Conservation (phyloP, 139 green algal genomes). For the Tetraselmis chui region DNA sequence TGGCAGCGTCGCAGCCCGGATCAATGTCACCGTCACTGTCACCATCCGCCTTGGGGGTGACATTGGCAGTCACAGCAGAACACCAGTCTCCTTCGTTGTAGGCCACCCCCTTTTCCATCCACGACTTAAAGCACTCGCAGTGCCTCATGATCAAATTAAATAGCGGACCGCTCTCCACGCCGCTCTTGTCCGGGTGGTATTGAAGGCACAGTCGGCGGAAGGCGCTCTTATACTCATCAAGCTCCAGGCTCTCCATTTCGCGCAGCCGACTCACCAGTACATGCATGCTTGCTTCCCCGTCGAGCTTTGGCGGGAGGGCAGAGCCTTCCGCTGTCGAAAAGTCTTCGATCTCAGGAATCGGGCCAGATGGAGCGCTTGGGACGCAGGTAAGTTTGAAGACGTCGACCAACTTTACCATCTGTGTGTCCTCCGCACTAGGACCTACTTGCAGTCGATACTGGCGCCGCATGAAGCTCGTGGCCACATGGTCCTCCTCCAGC, state of each 20-base stretch:
- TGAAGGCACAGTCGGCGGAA: background rate
- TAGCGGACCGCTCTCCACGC: background rate
- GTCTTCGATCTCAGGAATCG: background rate
- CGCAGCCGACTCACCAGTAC: background rate
- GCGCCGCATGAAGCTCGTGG: background rate
- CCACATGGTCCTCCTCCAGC: background rate
- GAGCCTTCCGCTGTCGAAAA: background rate
- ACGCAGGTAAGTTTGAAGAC: background rate
- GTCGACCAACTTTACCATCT: background rate
- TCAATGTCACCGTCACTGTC: background rate
- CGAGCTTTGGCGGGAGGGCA: background rate
- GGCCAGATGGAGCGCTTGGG: background rate
- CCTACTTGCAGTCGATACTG: background rate
- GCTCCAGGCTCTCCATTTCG: background rate
- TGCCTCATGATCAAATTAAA: background rate
- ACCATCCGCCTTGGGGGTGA: background rate
- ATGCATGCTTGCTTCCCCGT: background rate
- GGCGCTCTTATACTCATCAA: background rate
- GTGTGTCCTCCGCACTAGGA: background rate
- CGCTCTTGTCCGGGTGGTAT: background rate
- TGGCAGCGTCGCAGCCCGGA: no score
- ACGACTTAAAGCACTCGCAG: background rate
- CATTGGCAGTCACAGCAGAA: no score
- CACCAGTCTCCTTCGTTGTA: background rate
- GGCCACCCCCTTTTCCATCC: background rate